These are phyloP conservation scores for Fragaria ananassa DNA, from an alignment of 306 rosid genomes.

Conservation along the genomic window DNA sequence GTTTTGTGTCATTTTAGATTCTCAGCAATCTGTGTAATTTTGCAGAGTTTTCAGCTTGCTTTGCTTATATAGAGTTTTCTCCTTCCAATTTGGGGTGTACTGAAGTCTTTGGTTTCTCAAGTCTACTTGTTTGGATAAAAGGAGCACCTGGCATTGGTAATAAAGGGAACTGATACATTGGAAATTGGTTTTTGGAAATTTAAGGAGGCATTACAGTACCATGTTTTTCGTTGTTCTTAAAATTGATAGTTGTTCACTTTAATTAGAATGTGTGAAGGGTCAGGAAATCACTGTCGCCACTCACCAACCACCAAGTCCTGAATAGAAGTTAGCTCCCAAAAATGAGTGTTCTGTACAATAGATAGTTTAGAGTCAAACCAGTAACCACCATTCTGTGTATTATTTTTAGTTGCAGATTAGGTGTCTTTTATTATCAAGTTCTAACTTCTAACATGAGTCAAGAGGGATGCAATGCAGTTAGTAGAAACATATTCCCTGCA, in stretches of 20 bases:
- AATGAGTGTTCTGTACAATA: not conserved
- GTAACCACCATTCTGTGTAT: conserved; percentile 5
- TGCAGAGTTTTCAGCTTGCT: conserved; percentile 15
- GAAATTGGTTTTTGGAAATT: not conserved
- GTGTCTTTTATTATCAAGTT: not conserved
- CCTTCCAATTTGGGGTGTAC: not conserved
- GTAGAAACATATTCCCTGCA: conserved; percentile 18
- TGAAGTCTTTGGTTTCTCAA: conserved; percentile 1
- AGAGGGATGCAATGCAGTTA: conserved; percentile 11
- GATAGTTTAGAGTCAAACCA: conserved; percentile 1
- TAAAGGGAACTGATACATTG: not conserved
- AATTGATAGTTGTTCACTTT: not conserved
- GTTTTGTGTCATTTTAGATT: conserved; percentile 5
- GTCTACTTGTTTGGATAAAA: not conserved
- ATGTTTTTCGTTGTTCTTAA: not conserved
- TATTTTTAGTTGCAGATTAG: not conserved
- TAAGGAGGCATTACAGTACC: not conserved
- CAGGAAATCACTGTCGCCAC: not conserved
- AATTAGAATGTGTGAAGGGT: not conserved
- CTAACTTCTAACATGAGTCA: not conserved
- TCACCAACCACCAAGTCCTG: conserved; percentile 1
- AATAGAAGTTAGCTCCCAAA: not conserved
- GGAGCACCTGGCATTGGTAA: not conserved
- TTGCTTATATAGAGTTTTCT: not conserved
- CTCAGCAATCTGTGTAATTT: conserved; percentile 12